Evolutionary conservation across 1,139 yeast genomes (phyloP).

Genomic region (Blastobotrys niveus): DNA sequence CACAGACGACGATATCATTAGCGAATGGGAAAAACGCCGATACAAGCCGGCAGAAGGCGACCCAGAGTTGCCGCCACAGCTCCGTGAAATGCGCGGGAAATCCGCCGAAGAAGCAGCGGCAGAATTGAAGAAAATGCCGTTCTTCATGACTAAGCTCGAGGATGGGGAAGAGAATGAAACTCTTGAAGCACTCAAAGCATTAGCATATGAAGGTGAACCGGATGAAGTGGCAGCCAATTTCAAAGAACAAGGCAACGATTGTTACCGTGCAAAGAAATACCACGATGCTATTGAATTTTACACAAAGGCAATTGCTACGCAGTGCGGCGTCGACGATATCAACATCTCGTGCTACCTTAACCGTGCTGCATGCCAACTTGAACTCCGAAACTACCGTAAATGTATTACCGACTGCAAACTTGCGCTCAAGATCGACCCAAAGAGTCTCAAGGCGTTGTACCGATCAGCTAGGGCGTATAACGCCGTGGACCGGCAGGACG

Average conservation of each 20-base stretch:
- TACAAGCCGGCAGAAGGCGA: conserved; percentile 33
- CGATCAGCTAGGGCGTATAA: conserved; percentile 80
- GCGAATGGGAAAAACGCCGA: conserved; percentile 11
- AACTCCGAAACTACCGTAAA: conserved; percentile 65
- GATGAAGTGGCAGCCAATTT: conserved; percentile 85
- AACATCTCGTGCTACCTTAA: conserved; percentile 65
- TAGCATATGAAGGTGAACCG: conserved; percentile 95
- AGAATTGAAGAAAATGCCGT: conserved; percentile 80
- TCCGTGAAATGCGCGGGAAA: conserved; percentile 41
- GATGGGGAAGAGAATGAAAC: conserved; percentile 76
- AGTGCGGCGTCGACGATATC: conserved; percentile 43
- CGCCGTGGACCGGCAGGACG: conserved; percentile 61
- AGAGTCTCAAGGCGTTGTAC: conserved; percentile 75
- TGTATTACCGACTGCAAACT: conserved; percentile 83
- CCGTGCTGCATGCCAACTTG: conserved; percentile 89
- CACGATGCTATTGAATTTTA: conserved; percentile 73
- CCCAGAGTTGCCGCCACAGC: conserved; percentile 78
- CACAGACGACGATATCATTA: conserved; percentile 5
- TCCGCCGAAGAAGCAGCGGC: conserved; percentile 69
- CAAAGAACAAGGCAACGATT: conserved; percentile 89
- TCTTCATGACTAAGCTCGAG: conserved; percentile 87
- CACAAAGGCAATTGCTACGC: conserved; percentile 71
- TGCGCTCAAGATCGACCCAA: conserved; percentile 60
- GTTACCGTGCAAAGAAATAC: conserved; percentile 64
- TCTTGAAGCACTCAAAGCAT: conserved; percentile 81